These are phyloP conservation scores for Mycena rebaudengoi DNA, from an alignment of 768 basidiomycete genomes.

Conservation along the genomic window DNA sequence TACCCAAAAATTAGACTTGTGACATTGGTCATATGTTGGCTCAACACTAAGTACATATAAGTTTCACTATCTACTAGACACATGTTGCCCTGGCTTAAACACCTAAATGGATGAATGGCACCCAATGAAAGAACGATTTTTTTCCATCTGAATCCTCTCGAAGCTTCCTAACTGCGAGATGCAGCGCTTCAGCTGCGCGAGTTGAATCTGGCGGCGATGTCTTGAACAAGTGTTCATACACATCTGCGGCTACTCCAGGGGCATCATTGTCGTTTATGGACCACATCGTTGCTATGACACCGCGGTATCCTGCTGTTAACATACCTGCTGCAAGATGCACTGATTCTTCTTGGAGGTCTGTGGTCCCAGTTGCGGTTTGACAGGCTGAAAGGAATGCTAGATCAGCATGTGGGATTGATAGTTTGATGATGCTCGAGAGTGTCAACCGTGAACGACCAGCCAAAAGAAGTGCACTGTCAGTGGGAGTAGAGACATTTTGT, in stretches of 20 bases:
- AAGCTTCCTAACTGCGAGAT: conserved; percentile 30
- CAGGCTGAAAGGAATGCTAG: conserved; percentile 58
- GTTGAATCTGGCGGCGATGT: conserved; percentile 9
- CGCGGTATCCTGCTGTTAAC: conserved; percentile 41
- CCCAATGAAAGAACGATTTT: conserved; percentile 27
- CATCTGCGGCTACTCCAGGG: conserved; percentile 37
- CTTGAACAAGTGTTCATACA: conserved; percentile 39
- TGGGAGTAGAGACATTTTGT: conserved; percentile 37
- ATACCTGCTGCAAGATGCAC: conserved; percentile 54
- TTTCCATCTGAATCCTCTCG: conserved; percentile 9
- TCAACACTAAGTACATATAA: background rate
- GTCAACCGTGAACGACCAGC: conserved; percentile 29
- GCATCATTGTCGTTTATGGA: conserved; percentile 47
- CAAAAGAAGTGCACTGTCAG: conserved; percentile 32
- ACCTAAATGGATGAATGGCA: conserved; percentile 35
- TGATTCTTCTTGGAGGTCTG: conserved; percentile 31
- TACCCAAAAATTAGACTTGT: too few relatives aligned
- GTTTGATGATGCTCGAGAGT: conserved; percentile 31
- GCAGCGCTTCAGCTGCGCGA: conserved; percentile 32
- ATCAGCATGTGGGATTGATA: conserved; percentile 32
- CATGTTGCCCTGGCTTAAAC: conserved; percentile 10
- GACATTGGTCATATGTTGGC: too few relatives aligned
- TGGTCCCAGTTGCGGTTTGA: conserved; percentile 48
- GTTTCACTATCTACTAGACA: background rate
- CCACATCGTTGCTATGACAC: conserved; percentile 55